A percentile compares a stretch with the other conserved stretches of the same genome.
Conservation (phyloP, 495 filamentous ascomycete species). For the Trichoderma virens region DNA sequence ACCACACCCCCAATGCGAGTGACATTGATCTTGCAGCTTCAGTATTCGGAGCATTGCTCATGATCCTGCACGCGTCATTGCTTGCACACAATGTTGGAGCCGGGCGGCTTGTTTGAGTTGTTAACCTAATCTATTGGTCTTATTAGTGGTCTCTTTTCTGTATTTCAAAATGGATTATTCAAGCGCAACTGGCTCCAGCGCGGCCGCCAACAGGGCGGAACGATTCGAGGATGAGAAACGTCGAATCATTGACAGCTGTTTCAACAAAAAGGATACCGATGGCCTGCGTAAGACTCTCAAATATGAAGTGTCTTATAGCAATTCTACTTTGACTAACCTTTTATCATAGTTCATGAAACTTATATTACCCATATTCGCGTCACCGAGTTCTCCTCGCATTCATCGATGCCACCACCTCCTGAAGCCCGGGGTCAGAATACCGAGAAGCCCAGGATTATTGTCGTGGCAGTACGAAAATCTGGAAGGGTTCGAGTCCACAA, state of each 20-base stretch:
- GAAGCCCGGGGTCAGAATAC: conserved; percentile 53
- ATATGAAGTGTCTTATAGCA: neutral
- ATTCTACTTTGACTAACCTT: neutral
- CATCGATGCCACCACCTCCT: conserved; percentile 79
- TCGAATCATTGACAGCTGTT: conserved; percentile 87
- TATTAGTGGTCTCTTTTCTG: neutral
- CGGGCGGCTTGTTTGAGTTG: neutral
- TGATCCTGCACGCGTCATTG: neutral
- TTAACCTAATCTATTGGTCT: neutral
- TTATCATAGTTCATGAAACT: conserved; percentile 66
- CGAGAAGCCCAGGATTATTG: conserved; percentile 85
- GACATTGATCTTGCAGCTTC: neutral
- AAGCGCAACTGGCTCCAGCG: conserved; percentile 19
- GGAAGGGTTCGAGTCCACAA: conserved; percentile 94
- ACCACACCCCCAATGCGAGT: neutral
- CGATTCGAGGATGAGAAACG: conserved; percentile 93
- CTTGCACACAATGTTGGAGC: neutral
- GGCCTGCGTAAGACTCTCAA: conserved; percentile 56
- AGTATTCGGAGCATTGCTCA: neutral
- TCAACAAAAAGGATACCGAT: conserved; percentile 76
- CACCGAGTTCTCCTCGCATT: conserved; percentile 72
- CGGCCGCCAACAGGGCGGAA: conserved; percentile 64
- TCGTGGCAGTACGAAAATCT: conserved; percentile 85
- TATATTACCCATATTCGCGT: conserved; percentile 97
- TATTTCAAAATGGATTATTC: conserved; percentile 9